These are phyloP conservation scores for Phytophthora pluvialis DNA, from an alignment of 352 stramenopile genomes.

Conservation along the genomic window DNA sequence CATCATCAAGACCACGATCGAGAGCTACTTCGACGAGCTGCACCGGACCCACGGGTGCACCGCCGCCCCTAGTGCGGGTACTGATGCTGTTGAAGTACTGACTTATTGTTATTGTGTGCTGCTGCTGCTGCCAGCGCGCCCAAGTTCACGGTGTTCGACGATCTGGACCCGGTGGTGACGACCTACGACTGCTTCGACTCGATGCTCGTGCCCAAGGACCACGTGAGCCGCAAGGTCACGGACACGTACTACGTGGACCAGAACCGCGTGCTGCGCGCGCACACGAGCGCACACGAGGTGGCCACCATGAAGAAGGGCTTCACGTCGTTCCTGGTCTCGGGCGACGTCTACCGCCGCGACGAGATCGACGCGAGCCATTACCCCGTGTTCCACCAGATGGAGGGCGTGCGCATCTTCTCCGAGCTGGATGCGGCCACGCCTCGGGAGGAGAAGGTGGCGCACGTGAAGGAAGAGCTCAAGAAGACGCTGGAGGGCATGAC, in stretches of 20 bases:
- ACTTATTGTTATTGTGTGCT: conserved; percentile 6
- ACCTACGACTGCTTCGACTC: conserved; percentile 92
- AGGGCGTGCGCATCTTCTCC: conserved; percentile 96
- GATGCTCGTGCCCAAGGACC: conserved; percentile 92
- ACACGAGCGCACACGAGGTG: conserved; percentile 95
- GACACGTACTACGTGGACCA: conserved; percentile 93
- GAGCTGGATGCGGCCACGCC: conserved; percentile 65
- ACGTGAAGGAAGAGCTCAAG: conserved; percentile 96
- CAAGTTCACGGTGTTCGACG: conserved; percentile 86
- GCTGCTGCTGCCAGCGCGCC: conserved; percentile 48
- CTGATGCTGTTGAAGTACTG: background rate
- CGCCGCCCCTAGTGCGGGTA: background rate
- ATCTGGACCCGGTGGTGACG: conserved; percentile 87
- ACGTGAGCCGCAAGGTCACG: conserved; percentile 86
- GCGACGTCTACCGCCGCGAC: conserved; percentile 98
- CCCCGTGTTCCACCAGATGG: conserved; percentile 99
- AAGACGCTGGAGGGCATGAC: conserved; percentile 95
- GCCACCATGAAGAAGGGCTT: conserved; percentile 88
- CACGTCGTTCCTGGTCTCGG: conserved; percentile 93
- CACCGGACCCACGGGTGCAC: conserved; percentile 61
- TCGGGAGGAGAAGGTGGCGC: conserved; percentile 73
- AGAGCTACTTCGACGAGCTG: conserved; percentile 88
- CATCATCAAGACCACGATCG: conserved; percentile 95
- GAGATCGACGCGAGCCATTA: conserved; percentile 99
- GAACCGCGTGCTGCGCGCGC: conserved; percentile 80